These are phyloP conservation scores for Amoeboaphelidium occidentale DNA, from an alignment of 371 early-diverging fungal genomes.

Conservation along the genomic window DNA sequence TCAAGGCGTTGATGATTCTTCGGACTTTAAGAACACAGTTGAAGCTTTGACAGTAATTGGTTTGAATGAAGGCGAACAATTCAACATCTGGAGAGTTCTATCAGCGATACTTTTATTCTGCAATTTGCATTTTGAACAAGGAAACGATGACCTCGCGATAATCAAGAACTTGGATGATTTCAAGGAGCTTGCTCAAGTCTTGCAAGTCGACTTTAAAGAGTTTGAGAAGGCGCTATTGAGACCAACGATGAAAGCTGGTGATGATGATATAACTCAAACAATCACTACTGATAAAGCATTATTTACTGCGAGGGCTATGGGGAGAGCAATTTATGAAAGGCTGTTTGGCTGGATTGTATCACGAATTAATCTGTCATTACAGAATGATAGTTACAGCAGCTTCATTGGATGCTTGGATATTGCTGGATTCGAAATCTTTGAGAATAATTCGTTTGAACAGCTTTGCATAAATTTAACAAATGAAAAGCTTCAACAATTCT, in stretches of 20 bases:
- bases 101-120: conserved; percentile 17
- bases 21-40: conserved; percentile 1
- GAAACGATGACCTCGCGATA: conserved; percentile 6
- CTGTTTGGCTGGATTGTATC: conserved; percentile 15
- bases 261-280: conserved; percentile 10
- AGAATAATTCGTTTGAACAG: conserved; percentile 18
- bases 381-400: not conserved
- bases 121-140: conserved; percentile 9
- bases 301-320: conserved; percentile 12
- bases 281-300: conserved; percentile 8
- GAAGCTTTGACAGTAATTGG: conserved; percentile 9
- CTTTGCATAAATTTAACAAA: conserved; percentile 23
- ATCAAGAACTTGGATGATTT: conserved; percentile 4
- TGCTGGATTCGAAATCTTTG: conserved; percentile 23
- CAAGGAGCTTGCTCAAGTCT: conserved; percentile 9
- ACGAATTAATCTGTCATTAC: conserved; percentile 9
- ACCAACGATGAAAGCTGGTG: conserved; percentile 14
- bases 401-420: conserved; percentile 22
- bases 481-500: conserved; percentile 25
- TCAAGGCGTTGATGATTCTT: conserved; percentile 7
- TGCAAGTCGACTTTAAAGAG: conserved; percentile 6
- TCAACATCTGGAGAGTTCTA: conserved; percentile 9
- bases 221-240: conserved; percentile 11
- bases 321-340: conserved; percentile 15
- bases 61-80: conserved; percentile 7